Base-by-base conservation (phyloP, 2,329 filamentous ascomycete species). In the Venturia oleaginea region DNA sequence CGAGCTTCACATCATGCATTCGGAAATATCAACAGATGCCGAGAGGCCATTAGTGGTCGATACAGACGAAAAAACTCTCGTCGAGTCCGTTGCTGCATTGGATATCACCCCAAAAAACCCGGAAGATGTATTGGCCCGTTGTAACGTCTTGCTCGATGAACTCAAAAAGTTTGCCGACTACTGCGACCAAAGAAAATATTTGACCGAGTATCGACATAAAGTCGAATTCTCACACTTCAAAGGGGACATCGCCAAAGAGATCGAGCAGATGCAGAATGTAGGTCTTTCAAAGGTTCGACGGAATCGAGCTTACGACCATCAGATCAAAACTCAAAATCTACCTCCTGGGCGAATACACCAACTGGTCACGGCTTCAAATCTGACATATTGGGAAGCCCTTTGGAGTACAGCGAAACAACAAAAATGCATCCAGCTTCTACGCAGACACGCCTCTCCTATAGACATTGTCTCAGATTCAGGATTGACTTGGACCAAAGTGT, bases 401-500 rank as follows among this genome's bases (percentile, higher is more conserved):
- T 90, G 87, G 87, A 73, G 75, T 34, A 80, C 83, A 27, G 85
- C 84, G 19, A 88, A 86, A 71, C 76, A 75, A 22, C 84, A 82
- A 64, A 76, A 72, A 0, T 81, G 83, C 0, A 69, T 90, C 11
- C 77, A 82, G 40, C 81, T 81, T 79, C 89, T 62, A 77, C 80
- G 61, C 84, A 83, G 71, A 74, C 80, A 83, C 68, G 83, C 77
- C 75, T 73, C 73, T 59, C 72, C 75, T 61, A 0, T 89, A 4
- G 87, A 90, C 73, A 82, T 88, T 57, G 82, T 90, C 32, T 80
- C 84, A 1, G 78, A 84, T 64, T 80, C 84, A 71, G 87, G 87
- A 13, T 74, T 80, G 65, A 80, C 85, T 69, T 90, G 87, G 87
- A 81, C 86, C 63, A 89, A 89, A 72, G 82, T 90, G 1, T 88